These are phyloP conservation scores for Paracorniculantispora psalliotae DNA, from an alignment of 2,329 filamentous ascomycete genomes.

Conservation along the genomic window DNA sequence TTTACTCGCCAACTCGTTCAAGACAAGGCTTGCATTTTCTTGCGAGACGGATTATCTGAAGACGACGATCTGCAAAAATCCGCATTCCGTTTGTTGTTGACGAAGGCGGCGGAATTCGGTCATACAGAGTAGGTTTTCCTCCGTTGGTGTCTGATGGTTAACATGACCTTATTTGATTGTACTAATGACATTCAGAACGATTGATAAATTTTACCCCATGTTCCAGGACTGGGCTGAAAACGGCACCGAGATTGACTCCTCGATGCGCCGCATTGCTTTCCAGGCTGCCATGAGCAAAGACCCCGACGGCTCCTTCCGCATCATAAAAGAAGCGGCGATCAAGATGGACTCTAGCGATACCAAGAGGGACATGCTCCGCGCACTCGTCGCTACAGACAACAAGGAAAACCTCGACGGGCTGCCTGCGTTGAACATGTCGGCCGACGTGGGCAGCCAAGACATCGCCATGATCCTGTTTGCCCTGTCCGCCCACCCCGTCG, in stretches of 20 bases:
- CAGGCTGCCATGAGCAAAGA: conserved; percentile 67
- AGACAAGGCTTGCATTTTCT: conserved; percentile 69
- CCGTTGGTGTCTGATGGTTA: neutral
- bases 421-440: conserved; percentile 73
- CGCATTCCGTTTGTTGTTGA: conserved; percentile 75
- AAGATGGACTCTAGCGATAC: conserved; percentile 81
- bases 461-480: conserved; percentile 72
- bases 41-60: conserved; percentile 71
- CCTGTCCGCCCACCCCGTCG: conserved; percentile 67
- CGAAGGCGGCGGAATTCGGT: conserved; percentile 67
- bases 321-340: conserved; percentile 79
- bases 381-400: conserved; percentile 70
- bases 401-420: conserved; percentile 61
- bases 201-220: conserved; percentile 67
- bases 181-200: conserved; percentile 42
- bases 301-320: conserved; percentile 62
- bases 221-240: conserved; percentile 74
- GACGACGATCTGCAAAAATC: conserved; percentile 81
- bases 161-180: too few relatives aligned
- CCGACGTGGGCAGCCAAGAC: conserved; percentile 75
- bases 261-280: conserved; percentile 75
- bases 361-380: conserved; percentile 75
- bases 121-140: conserved; percentile 61
- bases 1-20: conserved; percentile 75
- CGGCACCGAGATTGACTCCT: conserved; percentile 66